These are phyloP conservation scores for Kipferlia bialata DNA, from an alignment of 78 protist genomes.

Conservation along the genomic window DNA sequence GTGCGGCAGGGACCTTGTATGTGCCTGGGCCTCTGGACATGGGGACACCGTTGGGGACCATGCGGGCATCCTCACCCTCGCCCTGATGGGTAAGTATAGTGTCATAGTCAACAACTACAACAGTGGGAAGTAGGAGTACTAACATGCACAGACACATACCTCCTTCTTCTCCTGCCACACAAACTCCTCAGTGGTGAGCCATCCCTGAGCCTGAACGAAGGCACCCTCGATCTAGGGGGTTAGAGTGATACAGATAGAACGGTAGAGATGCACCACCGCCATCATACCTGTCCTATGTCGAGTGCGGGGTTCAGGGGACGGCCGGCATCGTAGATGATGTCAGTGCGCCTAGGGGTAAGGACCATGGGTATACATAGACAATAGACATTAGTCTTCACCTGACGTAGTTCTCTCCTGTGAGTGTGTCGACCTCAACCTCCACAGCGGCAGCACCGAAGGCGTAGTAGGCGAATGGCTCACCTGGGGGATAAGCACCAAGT, in stretches of 20 bases:
- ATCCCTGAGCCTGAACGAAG: slow-evolving; percentile 69
- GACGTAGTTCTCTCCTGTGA: slow-evolving; percentile 66
- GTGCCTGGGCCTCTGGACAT: not conserved
- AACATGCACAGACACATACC: too few relatives aligned
- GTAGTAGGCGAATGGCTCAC: slow-evolving; percentile 48
- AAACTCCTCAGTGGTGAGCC: slow-evolving; percentile 67
- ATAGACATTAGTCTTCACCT: too few relatives aligned
- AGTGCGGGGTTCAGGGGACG: slow-evolving; percentile 68
- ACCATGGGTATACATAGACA: too few relatives aligned
- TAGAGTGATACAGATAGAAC: not conserved
- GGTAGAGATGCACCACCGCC: not conserved
- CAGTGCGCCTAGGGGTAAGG: too few relatives aligned
- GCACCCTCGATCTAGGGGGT: slow-evolving; percentile 72
- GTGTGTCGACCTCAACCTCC: slow-evolving; percentile 77
- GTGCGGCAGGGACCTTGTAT: slow-evolving; percentile 19
- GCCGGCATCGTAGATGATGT: slow-evolving; percentile 85
- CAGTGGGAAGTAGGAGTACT: not conserved
- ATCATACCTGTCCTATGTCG: slow-evolving; percentile 61
- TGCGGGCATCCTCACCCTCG: slow-evolving; percentile 53
- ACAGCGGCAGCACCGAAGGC: slow-evolving; percentile 61
- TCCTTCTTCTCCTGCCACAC: too few relatives aligned
- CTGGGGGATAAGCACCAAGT: not conserved
- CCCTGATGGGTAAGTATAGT: too few relatives aligned
- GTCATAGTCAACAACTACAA: too few relatives aligned
- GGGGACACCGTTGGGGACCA: not conserved